Evolutionary conservation across 2,329 filamentous ascomycete genomes (phyloP).

Genomic region (Sporothrix euskadiensis): DNA sequence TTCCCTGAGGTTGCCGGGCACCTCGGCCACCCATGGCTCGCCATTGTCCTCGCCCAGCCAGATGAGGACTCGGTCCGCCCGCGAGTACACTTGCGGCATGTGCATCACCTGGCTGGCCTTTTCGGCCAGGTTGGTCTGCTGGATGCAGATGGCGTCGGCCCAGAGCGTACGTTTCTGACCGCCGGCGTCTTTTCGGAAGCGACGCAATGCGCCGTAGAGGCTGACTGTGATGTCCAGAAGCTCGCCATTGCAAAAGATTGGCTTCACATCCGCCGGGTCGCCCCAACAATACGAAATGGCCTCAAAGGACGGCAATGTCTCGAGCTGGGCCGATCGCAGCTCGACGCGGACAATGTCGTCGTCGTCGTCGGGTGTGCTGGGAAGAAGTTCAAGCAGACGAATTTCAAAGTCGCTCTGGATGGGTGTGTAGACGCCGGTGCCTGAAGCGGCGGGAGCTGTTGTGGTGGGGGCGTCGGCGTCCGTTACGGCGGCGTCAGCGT

Average conservation of each 20-base stretch:
- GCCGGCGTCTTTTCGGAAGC: background rate
- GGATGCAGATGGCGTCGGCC: slow-evolving; percentile 38
- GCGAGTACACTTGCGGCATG: slow-evolving; percentile 41
- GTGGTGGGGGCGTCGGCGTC: background rate
- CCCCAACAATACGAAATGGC: slow-evolving; percentile 23
- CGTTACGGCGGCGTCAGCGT: background rate
- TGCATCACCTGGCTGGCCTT: slow-evolving; percentile 41
- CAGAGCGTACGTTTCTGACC: slow-evolving; percentile 35
- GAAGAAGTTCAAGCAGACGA: slow-evolving; percentile 5
- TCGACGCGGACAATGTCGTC: slow-evolving; percentile 8
- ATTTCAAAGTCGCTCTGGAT: background rate
- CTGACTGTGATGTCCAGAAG: background rate
- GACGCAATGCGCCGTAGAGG: background rate
- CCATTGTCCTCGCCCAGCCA: slow-evolving; percentile 40
- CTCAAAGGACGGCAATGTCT: background rate
- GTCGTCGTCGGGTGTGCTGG: background rate
- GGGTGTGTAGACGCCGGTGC: background rate
- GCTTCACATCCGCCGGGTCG: background rate
- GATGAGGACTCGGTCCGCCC: slow-evolving; percentile 38
- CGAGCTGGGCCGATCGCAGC: slow-evolving; percentile 7
- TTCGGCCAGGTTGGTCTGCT: slow-evolving; percentile 35
- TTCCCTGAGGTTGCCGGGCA: background rate
- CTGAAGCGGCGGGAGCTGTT: background rate
- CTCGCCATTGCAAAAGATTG: background rate
- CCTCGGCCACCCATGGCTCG: background rate